Base-by-base conservation (phyloP, 352 stramenopile genomes). In the Globisporangium spinosum region DNA sequence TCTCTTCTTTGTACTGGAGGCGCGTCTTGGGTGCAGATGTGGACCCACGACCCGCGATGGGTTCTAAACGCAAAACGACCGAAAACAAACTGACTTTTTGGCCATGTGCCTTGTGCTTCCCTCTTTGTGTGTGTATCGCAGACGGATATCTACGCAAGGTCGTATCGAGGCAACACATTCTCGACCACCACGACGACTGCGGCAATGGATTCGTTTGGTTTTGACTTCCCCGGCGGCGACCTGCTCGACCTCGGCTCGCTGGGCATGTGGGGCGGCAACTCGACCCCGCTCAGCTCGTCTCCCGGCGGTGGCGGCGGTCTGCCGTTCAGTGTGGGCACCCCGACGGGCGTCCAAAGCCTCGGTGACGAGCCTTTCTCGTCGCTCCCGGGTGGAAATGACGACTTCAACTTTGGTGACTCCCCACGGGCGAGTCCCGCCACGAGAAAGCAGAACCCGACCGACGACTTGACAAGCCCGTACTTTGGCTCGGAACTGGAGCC, bases 291-390 rank as follows among this genome's bases (percentile, higher is more conserved):
- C 51, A 80, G 85, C 38, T 88, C 81, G 55, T 94, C 87, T 8
- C 87, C 87, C 8, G 91, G 87, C 47, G 64, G 65, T 15, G 68
- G 72, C 38, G 70, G 62, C 2, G 89, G 64, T 1, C 68, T 96
- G 29, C 88, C 88, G 6, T 94, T 96, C 69, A 94, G 85, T 70
- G 84, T 96, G 49, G 88, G 88, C 4, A 96, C 88, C 1, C 88
- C 88, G 34, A 94, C 88, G 32, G 88, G 88, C 55, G 82, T 96
- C 7, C 85, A 90, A 67, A 94, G 86, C 64, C 79, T 96, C 15
- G 86, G 85, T 20, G 87, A 94, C 53, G 85, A 94, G 61, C 77
- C 82, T 5, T 94, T 94, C 59, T 75, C 77, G 17, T 65, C 76
- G 6, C 77, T 86, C 59, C 75, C 71, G 2, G 73, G 67, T 3